Evolutionary conservation across 148 eudicot species (phyloP).

Genomic region (Persicaria maculosa): DNA sequence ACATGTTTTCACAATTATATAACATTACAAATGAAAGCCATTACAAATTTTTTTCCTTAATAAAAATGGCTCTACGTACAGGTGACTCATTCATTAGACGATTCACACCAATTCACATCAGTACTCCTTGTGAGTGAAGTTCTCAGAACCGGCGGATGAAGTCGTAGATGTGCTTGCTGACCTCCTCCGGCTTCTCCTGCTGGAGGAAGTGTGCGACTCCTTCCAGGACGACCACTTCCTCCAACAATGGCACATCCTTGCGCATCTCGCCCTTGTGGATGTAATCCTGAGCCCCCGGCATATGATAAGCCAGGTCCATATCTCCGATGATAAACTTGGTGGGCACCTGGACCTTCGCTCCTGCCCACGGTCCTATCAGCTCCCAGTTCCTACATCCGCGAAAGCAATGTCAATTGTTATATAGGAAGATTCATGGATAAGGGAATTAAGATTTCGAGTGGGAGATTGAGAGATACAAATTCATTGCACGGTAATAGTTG

Average conservation of each 20-base stretch:
- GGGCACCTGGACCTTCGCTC: constrained; percentile 43
- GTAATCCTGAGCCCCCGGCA: constrained; percentile 35
- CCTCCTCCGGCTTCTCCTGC: constrained; percentile 52
- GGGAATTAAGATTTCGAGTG: neutral
- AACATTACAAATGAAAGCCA: too few species aligned
- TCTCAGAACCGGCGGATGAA: constrained; percentile 33
- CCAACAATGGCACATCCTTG: constrained; percentile 37
- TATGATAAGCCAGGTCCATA: constrained; percentile 35
- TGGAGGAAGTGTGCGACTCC: constrained; percentile 50
- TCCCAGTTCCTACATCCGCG: constrained; percentile 45
- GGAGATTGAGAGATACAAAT: constrained; percentile 7
- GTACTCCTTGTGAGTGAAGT: too few species aligned
- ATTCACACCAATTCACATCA: too few species aligned
- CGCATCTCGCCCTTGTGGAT: constrained; percentile 40
- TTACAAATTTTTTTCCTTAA: too few species aligned
- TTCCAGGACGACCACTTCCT: constrained; percentile 51
- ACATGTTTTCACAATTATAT: too few species aligned
- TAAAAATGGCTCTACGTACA: too few species aligned
- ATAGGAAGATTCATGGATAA: too few species aligned
- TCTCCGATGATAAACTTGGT: constrained; percentile 53
- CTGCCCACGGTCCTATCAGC: constrained; percentile 42
- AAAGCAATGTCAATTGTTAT: neutral
- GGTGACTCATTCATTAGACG: too few species aligned
- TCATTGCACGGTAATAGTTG: constrained; percentile 26
- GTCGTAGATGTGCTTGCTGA: constrained; percentile 41